Evolutionary conservation across 305 asterid species (phyloP).

Genomic region (Fraxinus angustifolia): DNA sequence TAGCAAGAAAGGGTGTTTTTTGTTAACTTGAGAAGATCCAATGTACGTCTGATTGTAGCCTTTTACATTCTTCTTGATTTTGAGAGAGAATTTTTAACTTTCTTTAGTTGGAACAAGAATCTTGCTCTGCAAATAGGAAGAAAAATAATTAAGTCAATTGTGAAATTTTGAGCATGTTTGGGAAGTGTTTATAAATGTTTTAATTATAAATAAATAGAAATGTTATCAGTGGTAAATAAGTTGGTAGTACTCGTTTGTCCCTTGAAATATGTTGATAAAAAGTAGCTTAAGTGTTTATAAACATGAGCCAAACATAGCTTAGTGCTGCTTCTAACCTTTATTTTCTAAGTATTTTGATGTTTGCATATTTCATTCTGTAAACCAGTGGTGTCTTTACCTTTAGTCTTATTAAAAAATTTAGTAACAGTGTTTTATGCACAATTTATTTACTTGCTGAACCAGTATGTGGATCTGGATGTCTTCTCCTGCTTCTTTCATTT

Average conservation of each 20-base stretch:
- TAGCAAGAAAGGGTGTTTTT: slow-evolving; percentile 6
- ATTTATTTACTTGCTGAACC: neutral
- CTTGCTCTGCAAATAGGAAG: neutral
- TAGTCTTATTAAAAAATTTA: neutral
- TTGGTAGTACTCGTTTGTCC: neutral
- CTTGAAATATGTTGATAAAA: neutral
- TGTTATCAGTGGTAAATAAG: neutral
- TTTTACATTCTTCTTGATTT: neutral
- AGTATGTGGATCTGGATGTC: neutral
- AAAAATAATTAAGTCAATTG: neutral
- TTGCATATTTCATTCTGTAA: neutral
- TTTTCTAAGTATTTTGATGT: neutral
- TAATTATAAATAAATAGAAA: neutral
- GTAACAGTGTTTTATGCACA: neutral
- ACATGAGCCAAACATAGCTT: neutral
- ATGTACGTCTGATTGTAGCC: neutral
- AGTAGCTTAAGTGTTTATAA: neutral
- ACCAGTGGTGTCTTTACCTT: neutral
- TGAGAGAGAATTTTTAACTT: neutral
- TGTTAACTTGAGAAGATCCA: neutral
- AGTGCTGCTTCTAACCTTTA: neutral
- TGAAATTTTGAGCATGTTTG: neutral
- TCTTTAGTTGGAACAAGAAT: neutral
- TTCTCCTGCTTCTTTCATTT: neutral
- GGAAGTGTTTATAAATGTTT: neutral